These are phyloP conservation scores for Fraxinus sp. DNA, from an alignment of 305 asterid species.

Conservation along the genomic window DNA sequence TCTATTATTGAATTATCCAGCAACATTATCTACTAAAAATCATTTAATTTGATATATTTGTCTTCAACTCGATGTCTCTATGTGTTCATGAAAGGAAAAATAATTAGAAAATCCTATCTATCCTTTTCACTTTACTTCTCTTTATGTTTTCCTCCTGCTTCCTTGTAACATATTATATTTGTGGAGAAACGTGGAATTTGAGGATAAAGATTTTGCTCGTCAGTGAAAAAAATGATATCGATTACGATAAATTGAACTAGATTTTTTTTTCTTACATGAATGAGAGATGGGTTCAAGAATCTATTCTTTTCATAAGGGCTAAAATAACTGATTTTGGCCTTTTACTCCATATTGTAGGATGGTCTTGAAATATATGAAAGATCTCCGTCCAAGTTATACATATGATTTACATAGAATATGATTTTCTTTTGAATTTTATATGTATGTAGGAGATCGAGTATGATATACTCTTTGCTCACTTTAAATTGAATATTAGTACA, in stretches of 20 bases:
- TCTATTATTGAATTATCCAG: constrained; percentile 14
- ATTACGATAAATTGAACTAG: neutral
- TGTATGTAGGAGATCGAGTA: neutral
- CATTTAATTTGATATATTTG: neutral
- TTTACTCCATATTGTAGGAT: neutral
- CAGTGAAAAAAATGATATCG: neutral
- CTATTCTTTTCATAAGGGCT: neutral
- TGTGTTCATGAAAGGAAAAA: constrained; percentile 20
- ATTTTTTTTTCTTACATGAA: neutral
- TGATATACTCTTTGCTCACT: neutral
- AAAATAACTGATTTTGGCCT: neutral
- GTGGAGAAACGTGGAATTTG: neutral
- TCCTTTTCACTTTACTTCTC: constrained; percentile 21
- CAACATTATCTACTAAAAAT: neutral
- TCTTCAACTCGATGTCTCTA: neutral
- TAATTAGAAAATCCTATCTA: constrained; percentile 11
- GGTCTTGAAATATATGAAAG: neutral
- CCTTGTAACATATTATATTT: constrained; percentile 14
- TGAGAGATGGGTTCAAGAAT: neutral
- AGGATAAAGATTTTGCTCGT: neutral
- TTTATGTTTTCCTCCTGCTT: constrained; percentile 4
- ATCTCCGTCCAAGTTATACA: neutral
- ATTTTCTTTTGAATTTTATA: neutral
- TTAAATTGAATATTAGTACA: neutral
- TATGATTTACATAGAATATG: neutral